Evolutionary conservation across 108 stramenopile genomes (phyloP), one percentile per base, ranked within the genome.

Genomic region (Cyclotella atomus): DNA sequence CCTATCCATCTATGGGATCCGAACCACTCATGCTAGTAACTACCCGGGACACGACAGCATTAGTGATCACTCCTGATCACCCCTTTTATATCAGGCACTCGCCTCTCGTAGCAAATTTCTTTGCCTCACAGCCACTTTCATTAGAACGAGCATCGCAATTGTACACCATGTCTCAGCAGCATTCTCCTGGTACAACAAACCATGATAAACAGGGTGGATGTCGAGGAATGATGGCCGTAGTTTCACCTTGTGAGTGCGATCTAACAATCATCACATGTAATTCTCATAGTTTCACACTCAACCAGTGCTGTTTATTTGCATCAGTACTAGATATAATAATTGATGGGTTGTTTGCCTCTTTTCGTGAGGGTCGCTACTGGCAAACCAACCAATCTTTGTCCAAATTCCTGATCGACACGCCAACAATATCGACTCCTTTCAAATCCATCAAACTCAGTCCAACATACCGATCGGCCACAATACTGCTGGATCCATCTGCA

Each of bases 281-380:
- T 61, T 24, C 19, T 20, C 9, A 41, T 0, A 23, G 28, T 5
- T 3, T 16, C 10, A 15, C 33, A 14, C 29, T 2, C 16, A 8
- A 3, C 1, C 15, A n/a, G n/a, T n/a, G n/a, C n/a, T n/a, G n/a
- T 59, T 8, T 33, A 15, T 34, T 59, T 61, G 0, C 3, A 3
- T 61, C 34, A 61, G 60, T 80, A 45, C 32, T 56, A 15, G 79
- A 80, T 55, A 80, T 80, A 14, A 57, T 73, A 41, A 62, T 80
- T 19, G 79, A 80, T 34, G 79, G 79, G 3, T 35, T 73, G 2
- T 36, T 23, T 41, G 38, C 68, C 20, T 73, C 72, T 15, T 73
- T 80, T 32, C 56, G 71, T 25, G 79, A 80, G 55, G 79, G 79
- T 7, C 34, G 45, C 0, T 68, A 73, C 72, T 73, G 79, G 79